phyloP scores from a whole-genome alignment of 345 rosid species.

The Excoecaria cochinchinensis region DNA sequence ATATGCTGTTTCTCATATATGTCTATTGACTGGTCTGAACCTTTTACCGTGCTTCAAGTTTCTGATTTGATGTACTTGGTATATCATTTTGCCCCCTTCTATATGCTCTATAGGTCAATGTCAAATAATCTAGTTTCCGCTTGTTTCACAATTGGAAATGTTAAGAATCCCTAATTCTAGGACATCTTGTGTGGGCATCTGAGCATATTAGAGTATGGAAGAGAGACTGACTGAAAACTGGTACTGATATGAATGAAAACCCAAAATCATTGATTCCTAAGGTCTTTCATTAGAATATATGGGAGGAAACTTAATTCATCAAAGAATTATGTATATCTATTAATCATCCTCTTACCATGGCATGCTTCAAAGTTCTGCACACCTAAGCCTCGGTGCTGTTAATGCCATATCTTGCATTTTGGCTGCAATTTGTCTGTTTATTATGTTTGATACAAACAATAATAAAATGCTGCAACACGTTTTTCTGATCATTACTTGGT shows the following conservation, averaged over 20 bases:
- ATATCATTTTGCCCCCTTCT: not conserved
- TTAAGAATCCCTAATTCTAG: not conserved
- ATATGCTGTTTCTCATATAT: not conserved
- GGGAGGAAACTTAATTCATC: not conserved
- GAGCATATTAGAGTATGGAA: not conserved
- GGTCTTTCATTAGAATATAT: not conserved
- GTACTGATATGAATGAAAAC: not conserved
- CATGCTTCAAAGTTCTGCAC: not conserved
- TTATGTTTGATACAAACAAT: slow-evolving; percentile 1
- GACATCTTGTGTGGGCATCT: not conserved
- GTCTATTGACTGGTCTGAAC: not conserved
- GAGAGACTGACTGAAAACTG: not conserved
- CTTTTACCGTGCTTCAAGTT: not conserved
- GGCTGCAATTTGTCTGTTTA: not conserved
- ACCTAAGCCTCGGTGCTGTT: not conserved
- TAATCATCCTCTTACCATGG: not conserved
- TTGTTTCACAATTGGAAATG: not conserved
- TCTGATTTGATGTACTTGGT: not conserved
- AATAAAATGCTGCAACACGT: too few relatives aligned
- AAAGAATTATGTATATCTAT: not conserved
- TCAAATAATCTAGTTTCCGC: not conserved
- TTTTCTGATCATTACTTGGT: slow-evolving; percentile 4
- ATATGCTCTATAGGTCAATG: too few relatives aligned
- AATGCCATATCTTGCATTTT: not conserved
- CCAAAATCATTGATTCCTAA: not conserved